A percentile compares a stretch with the other conserved stretches of the same genome.
phyloP scores from a whole-genome alignment of 1,139 yeast species.

The Geotrichum aggregatum region DNA sequence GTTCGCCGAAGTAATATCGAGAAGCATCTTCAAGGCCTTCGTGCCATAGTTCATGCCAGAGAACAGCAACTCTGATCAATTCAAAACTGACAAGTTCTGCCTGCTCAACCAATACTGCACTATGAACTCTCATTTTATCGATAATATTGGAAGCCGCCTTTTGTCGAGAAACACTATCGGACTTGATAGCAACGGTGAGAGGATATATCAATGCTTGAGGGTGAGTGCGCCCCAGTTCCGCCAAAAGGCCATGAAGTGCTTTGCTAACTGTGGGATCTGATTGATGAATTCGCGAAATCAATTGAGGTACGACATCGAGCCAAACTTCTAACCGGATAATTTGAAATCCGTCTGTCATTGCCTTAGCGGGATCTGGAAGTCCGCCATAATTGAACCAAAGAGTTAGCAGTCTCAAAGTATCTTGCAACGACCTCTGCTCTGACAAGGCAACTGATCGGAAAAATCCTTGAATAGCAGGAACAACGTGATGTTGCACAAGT shows the following conservation, averaged over 20 bases:
- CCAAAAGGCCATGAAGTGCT: conserved; percentile 70
- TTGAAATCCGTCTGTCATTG: conserved; percentile 85
- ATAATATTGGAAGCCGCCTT: conserved; percentile 88
- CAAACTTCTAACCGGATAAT: conserved; percentile 89
- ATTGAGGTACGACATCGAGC: conserved; percentile 93
- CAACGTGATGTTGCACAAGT: conserved; percentile 79
- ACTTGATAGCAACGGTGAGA: conserved; percentile 90
- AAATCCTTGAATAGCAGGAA: conserved; percentile 92
- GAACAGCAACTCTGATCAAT: conserved; percentile 86
- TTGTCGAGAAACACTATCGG: conserved; percentile 85
- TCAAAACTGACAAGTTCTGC: conserved; percentile 91
- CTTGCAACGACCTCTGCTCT: conserved; percentile 82
- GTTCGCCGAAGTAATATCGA: conserved; percentile 87
- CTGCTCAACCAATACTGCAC: conserved; percentile 80
- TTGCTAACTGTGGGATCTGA: conserved; percentile 82
- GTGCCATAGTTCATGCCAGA: conserved; percentile 98
- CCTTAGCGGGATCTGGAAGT: conserved; percentile 80
- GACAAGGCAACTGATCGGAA: conserved; percentile 92
- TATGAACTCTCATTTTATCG: conserved; percentile 87
- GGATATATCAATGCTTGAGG: conserved; percentile 97
- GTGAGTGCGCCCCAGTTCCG: conserved; percentile 89
- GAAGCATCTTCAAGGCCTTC: conserved; percentile 98
- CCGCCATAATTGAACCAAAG: conserved; percentile 97
- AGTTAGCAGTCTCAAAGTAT: conserved; percentile 81
- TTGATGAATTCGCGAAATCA: conserved; percentile 94